Percentiles rank a stretch among this genome's conserved stretches.
phyloP scores from a whole-genome alignment of 768 basidiomycete species.

The Leccinum subgranulosum region DNA sequence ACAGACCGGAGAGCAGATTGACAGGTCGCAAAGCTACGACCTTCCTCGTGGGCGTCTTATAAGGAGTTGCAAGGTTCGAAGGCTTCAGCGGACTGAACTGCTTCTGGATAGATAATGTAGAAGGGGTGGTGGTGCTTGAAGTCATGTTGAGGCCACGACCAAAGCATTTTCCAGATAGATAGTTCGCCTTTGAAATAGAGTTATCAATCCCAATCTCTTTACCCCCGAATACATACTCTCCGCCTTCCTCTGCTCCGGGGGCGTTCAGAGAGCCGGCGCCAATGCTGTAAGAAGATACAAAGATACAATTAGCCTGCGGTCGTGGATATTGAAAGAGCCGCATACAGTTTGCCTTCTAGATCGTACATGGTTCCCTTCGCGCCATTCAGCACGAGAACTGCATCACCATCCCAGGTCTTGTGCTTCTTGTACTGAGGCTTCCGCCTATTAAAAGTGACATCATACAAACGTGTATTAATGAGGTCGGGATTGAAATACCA shows the following conservation, averaged over 20 bases:
- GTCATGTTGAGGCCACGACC: constrained; percentile 32
- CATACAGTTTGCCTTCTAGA: constrained; percentile 63
- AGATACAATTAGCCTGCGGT: background rate
- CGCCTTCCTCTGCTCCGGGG: constrained; percentile 36
- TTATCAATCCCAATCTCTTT: constrained; percentile 70
- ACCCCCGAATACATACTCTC: constrained; percentile 41
- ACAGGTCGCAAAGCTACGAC: constrained; percentile 42
- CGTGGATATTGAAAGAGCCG: background rate
- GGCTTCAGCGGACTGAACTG: constrained; percentile 33
- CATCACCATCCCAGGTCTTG: constrained; percentile 89
- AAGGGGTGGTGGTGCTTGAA: constrained; percentile 13
- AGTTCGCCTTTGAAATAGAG: constrained; percentile 50
- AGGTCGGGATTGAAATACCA: constrained; percentile 43
- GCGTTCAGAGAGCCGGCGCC: constrained; percentile 46
- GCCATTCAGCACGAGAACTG: constrained; percentile 52
- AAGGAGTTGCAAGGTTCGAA: constrained; percentile 19
- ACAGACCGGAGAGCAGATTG: constrained; percentile 27
- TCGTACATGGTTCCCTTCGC: constrained; percentile 54
- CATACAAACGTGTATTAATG: background rate
- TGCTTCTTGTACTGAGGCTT: constrained; percentile 75
- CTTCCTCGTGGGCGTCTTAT: constrained; percentile 26
- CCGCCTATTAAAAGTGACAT: constrained; percentile 42
- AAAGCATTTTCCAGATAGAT: constrained; percentile 64
- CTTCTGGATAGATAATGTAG: constrained; percentile 30
- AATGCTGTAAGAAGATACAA: constrained; percentile 37